These are phyloP conservation scores for Diaporthe citriasiana DNA, from an alignment of 2,329 filamentous ascomycete species.

Conservation along the genomic window DNA sequence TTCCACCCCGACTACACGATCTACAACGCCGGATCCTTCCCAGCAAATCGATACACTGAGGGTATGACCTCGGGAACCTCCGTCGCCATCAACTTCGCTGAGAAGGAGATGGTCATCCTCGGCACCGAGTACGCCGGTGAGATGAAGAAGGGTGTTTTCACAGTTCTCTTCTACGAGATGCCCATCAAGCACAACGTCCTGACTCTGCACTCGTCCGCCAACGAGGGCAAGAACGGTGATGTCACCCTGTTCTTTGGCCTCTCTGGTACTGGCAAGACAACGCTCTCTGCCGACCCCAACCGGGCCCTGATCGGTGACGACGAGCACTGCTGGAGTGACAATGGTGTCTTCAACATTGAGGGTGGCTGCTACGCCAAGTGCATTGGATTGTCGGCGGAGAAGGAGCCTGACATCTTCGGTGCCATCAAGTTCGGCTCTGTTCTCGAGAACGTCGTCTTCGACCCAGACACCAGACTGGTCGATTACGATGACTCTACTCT, in stretches of 20 bases:
- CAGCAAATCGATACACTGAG: slow-evolving; percentile 96
- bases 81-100: slow-evolving; percentile 98
- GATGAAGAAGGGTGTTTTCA: slow-evolving; percentile 99
- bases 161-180: slow-evolving; percentile 99
- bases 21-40: slow-evolving; percentile 99
- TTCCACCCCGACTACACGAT: slow-evolving; percentile 99
- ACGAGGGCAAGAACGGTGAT: slow-evolving; percentile 94
- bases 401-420: slow-evolving; percentile 97
- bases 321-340: slow-evolving; percentile 99
- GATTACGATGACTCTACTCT: slow-evolving; percentile 96
- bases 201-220: slow-evolving; percentile 97
- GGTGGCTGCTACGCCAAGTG: slow-evolving; percentile 99
- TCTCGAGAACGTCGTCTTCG: slow-evolving; percentile 98
- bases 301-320: slow-evolving; percentile 97
- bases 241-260: slow-evolving; percentile 99
- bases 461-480: slow-evolving; percentile 88
- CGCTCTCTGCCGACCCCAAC: slow-evolving; percentile 96
- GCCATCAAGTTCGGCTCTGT: slow-evolving; percentile 98
- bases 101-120: slow-evolving; percentile 99
- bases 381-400: slow-evolving; percentile 96
- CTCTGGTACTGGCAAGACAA: slow-evolving; percentile 98
- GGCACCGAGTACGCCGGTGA: slow-evolving; percentile 98
- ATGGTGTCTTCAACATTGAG: slow-evolving; percentile 99
- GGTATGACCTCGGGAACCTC: slow-evolving; percentile 99
- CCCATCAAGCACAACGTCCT: slow-evolving; percentile 99